A percentile compares a stretch with the other conserved stretches of the same genome.
phyloP scores from a whole-genome alignment of 768 basidiomycete species.

The Coprinellus micaceus region DNA sequence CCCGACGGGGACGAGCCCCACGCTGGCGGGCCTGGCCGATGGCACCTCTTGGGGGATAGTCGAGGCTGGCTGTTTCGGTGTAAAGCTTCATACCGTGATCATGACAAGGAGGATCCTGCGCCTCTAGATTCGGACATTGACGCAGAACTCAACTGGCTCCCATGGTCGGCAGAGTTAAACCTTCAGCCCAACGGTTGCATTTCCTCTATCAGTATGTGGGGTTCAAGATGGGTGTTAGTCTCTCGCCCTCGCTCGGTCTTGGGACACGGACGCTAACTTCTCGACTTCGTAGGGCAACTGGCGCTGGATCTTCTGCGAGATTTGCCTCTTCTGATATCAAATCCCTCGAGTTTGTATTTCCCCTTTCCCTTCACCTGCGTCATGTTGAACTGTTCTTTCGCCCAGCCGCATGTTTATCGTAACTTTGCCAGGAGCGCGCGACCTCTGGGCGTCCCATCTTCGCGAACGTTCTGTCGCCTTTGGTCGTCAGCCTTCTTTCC shows the following conservation, averaged over 20 bases:
- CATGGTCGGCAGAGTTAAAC: slow-evolving; percentile 42
- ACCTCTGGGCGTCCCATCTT: slow-evolving; percentile 57
- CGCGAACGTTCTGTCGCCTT: slow-evolving; percentile 45
- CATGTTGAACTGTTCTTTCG: slow-evolving; percentile 10
- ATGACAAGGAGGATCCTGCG: background rate
- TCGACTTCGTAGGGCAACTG: slow-evolving; percentile 45
- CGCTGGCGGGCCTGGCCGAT: slow-evolving; percentile 5
- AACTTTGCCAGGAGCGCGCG: slow-evolving; percentile 40
- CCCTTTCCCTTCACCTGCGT: background rate
- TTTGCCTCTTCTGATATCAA: slow-evolving; percentile 46
- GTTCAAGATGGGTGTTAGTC: slow-evolving; percentile 47
- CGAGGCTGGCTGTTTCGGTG: slow-evolving; percentile 40
- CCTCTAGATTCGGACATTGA: background rate
- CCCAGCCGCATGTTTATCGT: slow-evolving; percentile 34
- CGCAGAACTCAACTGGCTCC: background rate
- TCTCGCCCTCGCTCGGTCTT: background rate
- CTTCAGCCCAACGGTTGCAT: slow-evolving; percentile 41
- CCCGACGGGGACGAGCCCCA: background rate
- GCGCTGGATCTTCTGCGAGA: slow-evolving; percentile 49
- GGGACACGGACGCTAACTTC: slow-evolving; percentile 3
- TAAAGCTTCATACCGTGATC: slow-evolving; percentile 14
- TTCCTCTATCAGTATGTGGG: slow-evolving; percentile 48
- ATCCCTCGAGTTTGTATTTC: slow-evolving; percentile 31
- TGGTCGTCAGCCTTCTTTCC: slow-evolving; percentile 44
- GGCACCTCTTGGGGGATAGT: slow-evolving; percentile 48